Evolutionary conservation across 306 rosid genomes (phyloP), one percentile per base, ranked within the genome.

Genomic region (Cyclanthera cordifolia): DNA sequence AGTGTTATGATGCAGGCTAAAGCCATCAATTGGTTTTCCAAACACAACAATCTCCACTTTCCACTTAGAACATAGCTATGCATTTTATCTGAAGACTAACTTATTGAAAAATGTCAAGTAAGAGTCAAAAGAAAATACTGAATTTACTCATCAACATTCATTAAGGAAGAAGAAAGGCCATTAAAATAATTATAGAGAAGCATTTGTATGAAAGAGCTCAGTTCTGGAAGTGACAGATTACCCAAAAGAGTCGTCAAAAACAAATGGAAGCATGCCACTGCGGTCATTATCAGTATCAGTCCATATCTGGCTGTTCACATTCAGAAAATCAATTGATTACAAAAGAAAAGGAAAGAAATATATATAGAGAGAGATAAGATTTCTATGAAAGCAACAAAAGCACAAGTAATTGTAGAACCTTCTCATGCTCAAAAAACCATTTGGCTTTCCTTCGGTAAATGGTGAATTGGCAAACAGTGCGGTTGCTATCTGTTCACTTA

Each of bases 381-480:
- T 43, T 43, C 13, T 43, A 43, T 43, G 48, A 43, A 43, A 43
- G 15, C 48, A 43, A 10, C 15, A 10, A 43, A 15, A 43, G 48
- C 48, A 43, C 12, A 43, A 8, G 41, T 72, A 79, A 28, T 48
- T 50, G 30, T 24, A 47, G 1, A 28, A 93, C 99, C 99, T 94
- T 84, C 97, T 86, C 96, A 86, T 90, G 82, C 99, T 94, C 43
- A 87, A 82, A 78, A 77, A 88, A 69, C 97, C 97, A 83, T 94
- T 94, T 50, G 97, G 90, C 85, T 90, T 90, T 77, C 95, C 99
- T 76, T 94, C 97, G 8, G 77, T 86, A 80, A 94, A 94, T 46
- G 99, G 99, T 64, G 99, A 94, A 82, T 90, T 94, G 12, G 99
- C 99, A 72, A 94, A 94, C 63, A 94, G 85, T 70, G 99, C 99